Base-by-base conservation (phyloP, 2,329 filamentous ascomycete genomes). In the Fusarium sp. region DNA sequence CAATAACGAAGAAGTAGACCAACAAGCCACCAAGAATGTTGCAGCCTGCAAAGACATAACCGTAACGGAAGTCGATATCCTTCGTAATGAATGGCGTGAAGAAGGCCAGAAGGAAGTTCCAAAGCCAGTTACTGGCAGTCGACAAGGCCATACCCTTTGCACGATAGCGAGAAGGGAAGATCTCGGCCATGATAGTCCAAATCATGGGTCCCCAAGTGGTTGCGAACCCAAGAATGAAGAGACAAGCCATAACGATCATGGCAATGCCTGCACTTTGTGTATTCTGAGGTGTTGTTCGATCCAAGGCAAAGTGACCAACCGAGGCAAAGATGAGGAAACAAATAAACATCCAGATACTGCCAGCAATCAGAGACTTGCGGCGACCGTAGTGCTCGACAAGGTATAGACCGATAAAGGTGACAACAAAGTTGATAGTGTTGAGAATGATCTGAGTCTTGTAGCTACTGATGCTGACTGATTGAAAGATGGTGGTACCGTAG, bases 11-110 rank as follows among this genome's bases (percentile, higher is more conserved):
- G 83, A 95, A 93, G 85, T 92, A 95, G 33, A 95, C 92, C 14
- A 95, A 82, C 0, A 91, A 73, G 0, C 90, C 89, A 0, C 89
- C 92, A 0, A 89, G 85, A 20, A 94, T 84, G 76, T 93, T 93
- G 79, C 92, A 94, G 0, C 87, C 92, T 0, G 92, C 93, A 81
- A 95, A 95, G 33, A 95, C 90, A 73, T 94, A 94, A 3, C 93
- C 93, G 77, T 94, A 94, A 2, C 87, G 87, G 82, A 92, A 95
- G 75, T 92, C 89, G 64, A 95, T 95, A 5, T 89, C 88, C 0
- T 86, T 84, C 0, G 91, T 93, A 79, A 95, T 95, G 82, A 95
- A 95, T 0, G 93, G 92, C 0, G 94, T 95, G 85, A 95, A 94
- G 85, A 95, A 95, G 0, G 90, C 90, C 69, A 92, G 88, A 73